A percentile compares a stretch with the other conserved stretches of the same genome.
phyloP scores from a whole-genome alignment of 345 rosid species.

The Linum lewisii region DNA sequence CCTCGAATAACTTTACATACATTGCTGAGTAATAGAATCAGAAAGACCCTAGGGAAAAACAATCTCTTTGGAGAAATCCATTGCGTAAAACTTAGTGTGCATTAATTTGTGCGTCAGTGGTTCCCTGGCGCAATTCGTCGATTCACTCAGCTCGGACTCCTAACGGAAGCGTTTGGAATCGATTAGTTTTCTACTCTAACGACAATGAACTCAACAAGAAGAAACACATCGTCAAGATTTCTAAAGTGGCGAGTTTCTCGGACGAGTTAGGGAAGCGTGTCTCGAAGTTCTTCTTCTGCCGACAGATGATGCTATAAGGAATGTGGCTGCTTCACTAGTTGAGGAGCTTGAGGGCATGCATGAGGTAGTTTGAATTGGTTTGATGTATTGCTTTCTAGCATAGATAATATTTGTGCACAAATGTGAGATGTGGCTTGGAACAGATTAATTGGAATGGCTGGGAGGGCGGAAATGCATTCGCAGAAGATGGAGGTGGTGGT shows the following conservation, averaged over 20 bases:
- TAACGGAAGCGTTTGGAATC: slow-evolving; percentile 12
- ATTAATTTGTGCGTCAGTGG: too few species aligned
- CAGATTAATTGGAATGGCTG: background rate
- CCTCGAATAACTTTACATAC: too few species aligned
- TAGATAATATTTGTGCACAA: slow-evolving; percentile 1
- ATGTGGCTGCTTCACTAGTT: slow-evolving; percentile 88
- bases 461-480: too few species aligned
- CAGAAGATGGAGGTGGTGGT: too few species aligned
- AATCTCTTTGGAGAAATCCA: too few species aligned
- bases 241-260: slow-evolving; percentile 18
- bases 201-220: slow-evolving; percentile 15
- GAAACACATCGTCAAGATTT: slow-evolving; percentile 14
- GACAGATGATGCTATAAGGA: slow-evolving; percentile 74
- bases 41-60: too few species aligned
- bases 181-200: slow-evolving; percentile 18
- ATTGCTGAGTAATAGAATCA: too few species aligned
- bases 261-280: slow-evolving; percentile 29
- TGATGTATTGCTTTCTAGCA: slow-evolving; percentile 3
- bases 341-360: slow-evolving; percentile 86
- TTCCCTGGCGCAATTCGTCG: slow-evolving; percentile 6
- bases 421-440: background rate
- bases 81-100: too few species aligned
- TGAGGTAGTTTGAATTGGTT: slow-evolving; percentile 17
- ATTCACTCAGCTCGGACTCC: slow-evolving; percentile 3
- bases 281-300: slow-evolving; percentile 31